Base-by-base conservation (phyloP, 257 asterid species). In the Sherardia arvensis region DNA sequence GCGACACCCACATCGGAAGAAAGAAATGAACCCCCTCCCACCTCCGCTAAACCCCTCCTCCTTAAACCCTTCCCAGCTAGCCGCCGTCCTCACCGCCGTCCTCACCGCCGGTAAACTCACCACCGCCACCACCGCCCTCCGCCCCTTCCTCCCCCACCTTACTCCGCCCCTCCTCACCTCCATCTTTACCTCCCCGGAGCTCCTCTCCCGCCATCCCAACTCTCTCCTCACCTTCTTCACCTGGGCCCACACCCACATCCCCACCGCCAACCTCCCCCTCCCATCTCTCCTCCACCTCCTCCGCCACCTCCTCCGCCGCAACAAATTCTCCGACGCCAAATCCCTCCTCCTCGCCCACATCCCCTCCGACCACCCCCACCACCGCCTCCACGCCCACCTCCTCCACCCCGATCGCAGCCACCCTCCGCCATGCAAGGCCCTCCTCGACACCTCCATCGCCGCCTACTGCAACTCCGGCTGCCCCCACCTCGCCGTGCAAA, bases 321-420 rank as follows among this genome's bases (percentile, higher is more conserved):
- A 74, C 29, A 84, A 87, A 61, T 84, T 84, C 76, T 12, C 58
- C 45, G 87, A 84, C 62, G 96, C 94, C 22, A 84, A 81, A 62
- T 62, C 65, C 53, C 68, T 87, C 33, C 87, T 91, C 36, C 81
- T 72, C 0, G 59, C 76, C 27, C 87, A 82, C 60, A 87, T 91
- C 53, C 33, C 64, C 57, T 67, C 87, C 55, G 94, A 91, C 54
- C 90, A 84, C 63, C 97, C 95, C 14, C 66, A 68, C 36, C 96
- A 85, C 74, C 76, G 49, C 25, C 95, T 87, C 68, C 98, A 88
- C 76, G 82, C 77, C 56, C 80, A 84, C 75, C 93, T 91, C 66
- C 91, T 91, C 72, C 84, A 74, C 75, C 96, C 95, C 3, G 30
- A 78, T 4, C 76, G 70, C 8, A 66, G 79, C 7, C 82, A 73